phyloP scores from a whole-genome alignment of 2,329 filamentous ascomycete genomes.

The Bipolaris cookei region DNA sequence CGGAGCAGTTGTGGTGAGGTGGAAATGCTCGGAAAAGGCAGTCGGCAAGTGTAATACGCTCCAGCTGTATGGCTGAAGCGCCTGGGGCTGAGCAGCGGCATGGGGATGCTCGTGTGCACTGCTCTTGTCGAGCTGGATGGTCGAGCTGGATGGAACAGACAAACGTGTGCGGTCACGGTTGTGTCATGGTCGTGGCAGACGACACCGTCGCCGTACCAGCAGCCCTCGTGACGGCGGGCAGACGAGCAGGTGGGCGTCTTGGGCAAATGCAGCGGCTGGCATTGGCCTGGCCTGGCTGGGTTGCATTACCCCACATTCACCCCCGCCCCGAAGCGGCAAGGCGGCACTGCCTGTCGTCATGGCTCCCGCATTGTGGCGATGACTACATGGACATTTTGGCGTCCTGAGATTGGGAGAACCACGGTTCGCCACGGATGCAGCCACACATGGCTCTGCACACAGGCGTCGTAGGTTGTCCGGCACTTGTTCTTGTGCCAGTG shows the following conservation, averaged over 20 bases:
- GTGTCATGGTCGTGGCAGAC: conserved; percentile 23
- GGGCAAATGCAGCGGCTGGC: conserved; percentile 8
- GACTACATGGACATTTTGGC: background rate
- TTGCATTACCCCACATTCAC: conserved; percentile 19
- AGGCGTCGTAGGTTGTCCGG: background rate
- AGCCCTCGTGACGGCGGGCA: conserved; percentile 20
- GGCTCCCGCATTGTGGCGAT: background rate
- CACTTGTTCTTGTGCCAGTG: background rate
- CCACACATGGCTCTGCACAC: background rate
- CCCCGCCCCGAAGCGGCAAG: conserved; percentile 27
- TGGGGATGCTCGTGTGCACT: conserved; percentile 4
- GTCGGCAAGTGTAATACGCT: conserved; percentile 26
- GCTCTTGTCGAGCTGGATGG: background rate
- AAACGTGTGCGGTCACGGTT: conserved; percentile 14
- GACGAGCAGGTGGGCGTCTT: conserved; percentile 1
- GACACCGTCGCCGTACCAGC: background rate
- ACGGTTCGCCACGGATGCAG: too few species aligned
- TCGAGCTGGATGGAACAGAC: background rate
- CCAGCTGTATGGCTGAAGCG: conserved; percentile 17
- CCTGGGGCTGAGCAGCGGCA: conserved; percentile 7
- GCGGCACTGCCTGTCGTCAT: conserved; percentile 29
- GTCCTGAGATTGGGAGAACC: too few species aligned
- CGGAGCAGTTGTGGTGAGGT: conserved; percentile 29
- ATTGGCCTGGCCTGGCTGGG: conserved; percentile 16
- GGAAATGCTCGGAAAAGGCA: conserved; percentile 28